These are phyloP conservation scores for Mycena venus DNA, from an alignment of 768 basidiomycete genomes.

Conservation along the genomic window DNA sequence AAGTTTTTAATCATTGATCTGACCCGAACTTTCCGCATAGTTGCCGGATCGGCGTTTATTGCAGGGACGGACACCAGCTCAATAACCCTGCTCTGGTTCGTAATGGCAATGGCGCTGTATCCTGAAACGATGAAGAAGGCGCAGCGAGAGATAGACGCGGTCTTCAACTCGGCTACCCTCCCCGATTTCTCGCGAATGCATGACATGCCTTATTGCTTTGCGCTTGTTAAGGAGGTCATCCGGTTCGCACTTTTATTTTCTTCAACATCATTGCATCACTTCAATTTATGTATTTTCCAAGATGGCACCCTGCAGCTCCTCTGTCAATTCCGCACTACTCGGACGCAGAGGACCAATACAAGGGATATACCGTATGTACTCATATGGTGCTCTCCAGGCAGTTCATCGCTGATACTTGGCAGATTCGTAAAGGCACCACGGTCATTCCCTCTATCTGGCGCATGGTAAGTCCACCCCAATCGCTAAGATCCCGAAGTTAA, in stretches of 20 bases:
- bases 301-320: not conserved
- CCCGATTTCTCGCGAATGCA: not conserved
- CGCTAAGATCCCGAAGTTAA: not conserved
- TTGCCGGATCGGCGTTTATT: not conserved
- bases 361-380: not conserved
- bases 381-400: too few species aligned
- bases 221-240: slow-evolving; percentile 6
- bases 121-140: not conserved
- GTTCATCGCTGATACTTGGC: not conserved
- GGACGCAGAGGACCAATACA: not conserved
- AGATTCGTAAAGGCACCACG: slow-evolving; percentile 7
- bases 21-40: not conserved
- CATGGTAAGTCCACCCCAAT: not conserved
- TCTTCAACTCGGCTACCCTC: not conserved
- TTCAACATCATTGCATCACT: not conserved
- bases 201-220: not conserved
- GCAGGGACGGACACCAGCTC: slow-evolving; percentile 3
- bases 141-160: not conserved
- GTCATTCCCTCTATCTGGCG: slow-evolving; percentile 7
- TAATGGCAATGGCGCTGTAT: slow-evolving; percentile 1
- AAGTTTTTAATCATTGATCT: not conserved
- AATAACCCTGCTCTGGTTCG: slow-evolving; percentile 6
- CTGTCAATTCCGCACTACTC: not conserved
- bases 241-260: not conserved
- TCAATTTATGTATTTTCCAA: not conserved